phyloP scores from a whole-genome alignment of 2,329 filamentous ascomycete genomes.

The Xylaria sp. region DNA sequence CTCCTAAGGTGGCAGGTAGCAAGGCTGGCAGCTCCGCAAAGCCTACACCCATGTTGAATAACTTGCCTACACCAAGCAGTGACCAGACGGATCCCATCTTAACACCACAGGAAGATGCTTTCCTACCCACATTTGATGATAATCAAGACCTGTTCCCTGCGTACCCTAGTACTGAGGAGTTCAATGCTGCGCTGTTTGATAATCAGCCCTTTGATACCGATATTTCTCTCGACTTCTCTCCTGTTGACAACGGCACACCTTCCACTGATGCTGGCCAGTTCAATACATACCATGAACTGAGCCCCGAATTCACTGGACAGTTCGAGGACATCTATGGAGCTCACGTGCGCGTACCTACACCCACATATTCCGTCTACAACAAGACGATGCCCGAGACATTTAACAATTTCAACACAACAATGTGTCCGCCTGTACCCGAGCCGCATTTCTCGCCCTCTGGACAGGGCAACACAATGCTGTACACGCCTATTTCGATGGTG shows the following conservation, averaged over 20 bases:
- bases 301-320: conserved; percentile 69
- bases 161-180: conserved; percentile 62
- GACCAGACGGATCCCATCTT: conserved; percentile 65
- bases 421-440: conserved; percentile 55
- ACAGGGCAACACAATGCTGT: conserved; percentile 75
- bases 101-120: conserved; percentile 67
- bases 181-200: conserved; percentile 55
- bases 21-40: conserved; percentile 61
- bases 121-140: conserved; percentile 48
- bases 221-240: conserved; percentile 56
- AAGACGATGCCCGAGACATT: conserved; percentile 60
- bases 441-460: conserved; percentile 75
- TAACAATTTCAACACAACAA: conserved; percentile 53
- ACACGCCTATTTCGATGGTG: conserved; percentile 70
- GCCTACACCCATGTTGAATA: conserved; percentile 69
- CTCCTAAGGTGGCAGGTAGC: conserved; percentile 72
- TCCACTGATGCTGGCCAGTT: conserved; percentile 61
- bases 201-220: conserved; percentile 56
- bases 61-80: conserved; percentile 71
- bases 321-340: conserved; percentile 73
- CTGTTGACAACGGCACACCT: conserved; percentile 64
- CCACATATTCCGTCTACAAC: conserved; percentile 56
- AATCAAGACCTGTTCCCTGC: conserved; percentile 60
- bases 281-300: conserved; percentile 69
- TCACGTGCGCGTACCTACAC: conserved; percentile 66